These are phyloP conservation scores for Ganoderma boninense DNA, from an alignment of 1,284 basidiomycete genomes.

Conservation along the genomic window DNA sequence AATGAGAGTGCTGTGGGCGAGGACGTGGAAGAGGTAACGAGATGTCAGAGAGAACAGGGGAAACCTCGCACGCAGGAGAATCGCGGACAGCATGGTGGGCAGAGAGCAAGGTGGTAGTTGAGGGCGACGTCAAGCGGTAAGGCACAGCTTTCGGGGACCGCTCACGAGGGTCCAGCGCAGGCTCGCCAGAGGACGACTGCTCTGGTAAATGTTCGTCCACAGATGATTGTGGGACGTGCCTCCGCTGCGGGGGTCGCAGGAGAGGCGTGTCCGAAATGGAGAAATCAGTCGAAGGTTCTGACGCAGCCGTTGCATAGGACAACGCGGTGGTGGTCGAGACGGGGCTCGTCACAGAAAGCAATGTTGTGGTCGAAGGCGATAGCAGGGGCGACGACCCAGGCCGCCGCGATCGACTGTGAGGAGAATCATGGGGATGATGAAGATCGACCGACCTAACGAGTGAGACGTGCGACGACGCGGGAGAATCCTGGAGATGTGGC, in stretches of 20 bases:
- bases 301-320: slow-evolving; percentile 16
- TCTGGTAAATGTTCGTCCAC: not conserved
- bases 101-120: slow-evolving; percentile 28
- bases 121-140: slow-evolving; percentile 27
- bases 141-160: slow-evolving; percentile 15
- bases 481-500: slow-evolving; percentile 9
- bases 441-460: slow-evolving; percentile 15
- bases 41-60: slow-evolving; percentile 2
- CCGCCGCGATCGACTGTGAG: not conserved
- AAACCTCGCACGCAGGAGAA: slow-evolving; percentile 17
- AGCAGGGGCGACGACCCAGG: slow-evolving; percentile 13
- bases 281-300: slow-evolving; percentile 21
- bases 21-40: not conserved
- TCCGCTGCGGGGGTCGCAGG: slow-evolving; percentile 24
- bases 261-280: slow-evolving; percentile 27
- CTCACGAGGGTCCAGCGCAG: slow-evolving; percentile 14
- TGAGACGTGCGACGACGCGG: slow-evolving; percentile 20
- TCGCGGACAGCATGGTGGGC: slow-evolving; percentile 25
- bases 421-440: slow-evolving; percentile 5
- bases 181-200: not conserved
- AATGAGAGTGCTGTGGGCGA: slow-evolving; percentile 2
- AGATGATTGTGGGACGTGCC: slow-evolving; percentile 22
- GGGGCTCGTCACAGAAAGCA: slow-evolving; percentile 9
- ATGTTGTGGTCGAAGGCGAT: slow-evolving; percentile 9
- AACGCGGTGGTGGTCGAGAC: slow-evolving; percentile 17